phyloP scores from a whole-genome alignment of 352 stramenopile genomes.

The Thalassiosira hispida region DNA sequence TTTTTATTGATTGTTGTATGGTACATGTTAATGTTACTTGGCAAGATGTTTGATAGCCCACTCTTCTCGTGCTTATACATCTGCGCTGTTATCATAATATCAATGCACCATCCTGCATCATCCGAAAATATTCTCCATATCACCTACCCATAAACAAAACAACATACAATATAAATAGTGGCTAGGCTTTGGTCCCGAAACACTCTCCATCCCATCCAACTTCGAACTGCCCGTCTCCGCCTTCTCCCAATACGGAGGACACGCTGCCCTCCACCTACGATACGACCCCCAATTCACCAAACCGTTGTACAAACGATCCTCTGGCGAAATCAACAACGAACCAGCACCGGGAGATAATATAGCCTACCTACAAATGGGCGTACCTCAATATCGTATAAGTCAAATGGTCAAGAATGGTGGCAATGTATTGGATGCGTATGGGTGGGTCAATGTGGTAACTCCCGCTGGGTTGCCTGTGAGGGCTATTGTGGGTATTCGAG shows the following conservation, averaged over 20 bases:
- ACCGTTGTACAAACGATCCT: conserved; percentile 60
- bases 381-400: conserved; percentile 79
- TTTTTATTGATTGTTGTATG: not conserved
- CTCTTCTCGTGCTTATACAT: no score
- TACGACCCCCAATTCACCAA: conserved; percentile 59
- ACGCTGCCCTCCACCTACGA: conserved; percentile 70
- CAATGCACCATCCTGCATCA: no score
- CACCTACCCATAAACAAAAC: conserved; percentile 15
- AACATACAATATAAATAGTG: conserved; percentile 41
- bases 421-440: conserved; percentile 81
- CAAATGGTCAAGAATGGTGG: conserved; percentile 79
- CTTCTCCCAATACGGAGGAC: conserved; percentile 74
- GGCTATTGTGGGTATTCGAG: conserved; percentile 72
- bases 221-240: conserved; percentile 77
- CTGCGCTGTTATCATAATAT: no score
- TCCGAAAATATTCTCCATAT: no score
- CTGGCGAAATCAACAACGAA: conserved; percentile 49
- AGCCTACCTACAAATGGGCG: conserved; percentile 78
- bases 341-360: conserved; percentile 73
- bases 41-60: no score
- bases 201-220: conserved; percentile 65
- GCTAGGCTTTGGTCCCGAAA: conserved; percentile 80
- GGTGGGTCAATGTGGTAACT: conserved; percentile 78
- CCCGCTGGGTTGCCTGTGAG: conserved; percentile 74
- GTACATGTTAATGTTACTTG: no score